Conservation (phyloP, 495 filamentous ascomycete genomes). For the Glutinoglossum americanum region DNA sequence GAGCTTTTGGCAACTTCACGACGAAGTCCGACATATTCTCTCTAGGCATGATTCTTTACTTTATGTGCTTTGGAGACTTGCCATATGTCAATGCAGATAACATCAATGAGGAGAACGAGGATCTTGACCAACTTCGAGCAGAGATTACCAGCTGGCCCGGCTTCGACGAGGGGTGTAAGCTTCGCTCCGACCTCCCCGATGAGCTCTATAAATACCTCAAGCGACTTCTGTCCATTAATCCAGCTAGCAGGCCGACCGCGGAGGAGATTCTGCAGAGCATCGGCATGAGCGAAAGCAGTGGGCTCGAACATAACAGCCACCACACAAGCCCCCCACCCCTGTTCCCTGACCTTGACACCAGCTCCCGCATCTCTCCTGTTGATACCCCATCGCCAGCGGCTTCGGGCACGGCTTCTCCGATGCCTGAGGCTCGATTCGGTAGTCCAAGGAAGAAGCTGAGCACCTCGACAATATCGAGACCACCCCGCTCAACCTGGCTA, state of each 20-base stretch:
- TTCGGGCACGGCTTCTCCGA: neutral
- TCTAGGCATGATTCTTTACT: conserved; percentile 93
- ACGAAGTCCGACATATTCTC: conserved; percentile 95
- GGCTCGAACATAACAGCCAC: neutral
- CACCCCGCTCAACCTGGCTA: neutral
- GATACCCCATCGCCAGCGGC: conserved; percentile 23
- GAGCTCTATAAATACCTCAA: conserved; percentile 71
- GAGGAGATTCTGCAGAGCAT: conserved; percentile 73
- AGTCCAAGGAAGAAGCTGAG: neutral
- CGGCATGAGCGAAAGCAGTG: conserved; percentile 36
- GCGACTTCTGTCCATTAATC: conserved; percentile 56
- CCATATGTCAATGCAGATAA: conserved; percentile 70
- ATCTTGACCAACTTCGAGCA: conserved; percentile 66
- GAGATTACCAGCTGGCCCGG: conserved; percentile 80
- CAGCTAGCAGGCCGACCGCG: conserved; percentile 57
- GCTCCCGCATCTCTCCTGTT: conserved; percentile 33
- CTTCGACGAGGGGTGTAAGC: conserved; percentile 46
- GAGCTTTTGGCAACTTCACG: conserved; percentile 74
- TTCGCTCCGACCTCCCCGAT: conserved; percentile 65
- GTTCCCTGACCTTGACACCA: conserved; percentile 31
- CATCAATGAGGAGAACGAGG: conserved; percentile 78
- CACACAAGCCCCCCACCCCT: conserved; percentile 10
- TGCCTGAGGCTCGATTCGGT: neutral
- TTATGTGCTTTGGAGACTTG: conserved; percentile 80
- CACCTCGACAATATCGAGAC: neutral